Base-by-base conservation (phyloP, 345 rosid genomes). In the Melaleuca alternifolia region DNA sequence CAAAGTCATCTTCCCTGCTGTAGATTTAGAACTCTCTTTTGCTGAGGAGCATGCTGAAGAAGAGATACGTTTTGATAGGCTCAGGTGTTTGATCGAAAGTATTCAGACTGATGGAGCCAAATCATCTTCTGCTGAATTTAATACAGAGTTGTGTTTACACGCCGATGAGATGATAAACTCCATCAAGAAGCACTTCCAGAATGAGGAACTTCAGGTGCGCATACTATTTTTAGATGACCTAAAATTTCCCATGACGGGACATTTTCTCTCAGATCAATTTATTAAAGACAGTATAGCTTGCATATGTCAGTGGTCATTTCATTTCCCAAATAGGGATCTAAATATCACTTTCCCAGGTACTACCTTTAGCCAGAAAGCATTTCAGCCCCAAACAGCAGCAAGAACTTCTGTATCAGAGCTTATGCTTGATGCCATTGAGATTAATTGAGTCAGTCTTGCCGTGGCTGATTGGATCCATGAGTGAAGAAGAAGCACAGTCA, bases 381-480 rank as follows among this genome's bases (percentile, higher is more conserved):
- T 95, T 95, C 87, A 95, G 94, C 93, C 89, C 89, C 89, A 92
- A 91, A 90, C 92, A 90, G 83, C 99, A 96, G 92, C 96, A 88
- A 85, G 97, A 96, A 88, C 92, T 96, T 86, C 90, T 96, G 88
- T 96, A 95, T 89, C 94, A 94, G 86, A 96, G 98, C 91, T 85
- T 96, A 87, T 95, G 97, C 52, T 87, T 95, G 88, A 96, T 96
- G 98, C 99, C 99, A 50, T 88, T 96, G 89, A 95, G 94, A 91
- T 89, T 95, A 92, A 95, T 94, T 90, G 99, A 96, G 86, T 93
- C 94, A 59, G 96, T 95, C 87, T 93, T 96, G 89, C 99, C 99
- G 52, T 96, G 99, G 98, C 87, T 96, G 85, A 89, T 93, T 88
- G 95, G 96, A 83, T 91, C 94, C 81, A 88, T 94, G 86, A 90